Conservation (phyloP, 2,329 filamentous ascomycete species). For the Neodidymelliopsis sp. region DNA sequence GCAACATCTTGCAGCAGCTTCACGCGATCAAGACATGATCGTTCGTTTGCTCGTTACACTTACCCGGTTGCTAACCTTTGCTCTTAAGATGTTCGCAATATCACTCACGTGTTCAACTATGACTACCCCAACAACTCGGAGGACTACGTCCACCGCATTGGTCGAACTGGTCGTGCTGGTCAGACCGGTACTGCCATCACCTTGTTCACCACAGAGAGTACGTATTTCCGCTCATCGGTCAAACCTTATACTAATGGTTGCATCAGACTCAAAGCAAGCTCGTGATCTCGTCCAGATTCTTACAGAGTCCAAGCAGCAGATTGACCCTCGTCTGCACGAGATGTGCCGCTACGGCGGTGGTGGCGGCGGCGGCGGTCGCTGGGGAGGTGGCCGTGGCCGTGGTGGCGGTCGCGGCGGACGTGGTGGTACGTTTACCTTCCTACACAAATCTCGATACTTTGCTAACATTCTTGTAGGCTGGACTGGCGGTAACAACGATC, state of each 20-base stretch:
- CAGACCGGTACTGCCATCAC: constrained; percentile 96
- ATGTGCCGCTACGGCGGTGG: constrained; percentile 93
- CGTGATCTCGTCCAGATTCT: constrained; percentile 95
- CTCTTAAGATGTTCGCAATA: constrained; percentile 98
- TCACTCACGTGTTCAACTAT: constrained; percentile 99
- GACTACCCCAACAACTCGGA: constrained; percentile 95
- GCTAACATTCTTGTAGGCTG: constrained; percentile 40
- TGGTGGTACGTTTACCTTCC: constrained; percentile 51
- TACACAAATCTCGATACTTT: neutral
- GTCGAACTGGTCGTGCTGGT: constrained; percentile 76
- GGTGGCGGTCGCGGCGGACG: constrained; percentile 62
- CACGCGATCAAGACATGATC: constrained; percentile 66
- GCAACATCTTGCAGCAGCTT: constrained; percentile 62
- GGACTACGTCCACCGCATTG: constrained; percentile 74
- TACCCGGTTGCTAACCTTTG: constrained; percentile 76
- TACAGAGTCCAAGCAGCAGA: constrained; percentile 95
- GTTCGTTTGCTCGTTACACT: constrained; percentile 53
- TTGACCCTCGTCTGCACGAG: constrained; percentile 93
- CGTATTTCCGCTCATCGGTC: constrained; percentile 53
- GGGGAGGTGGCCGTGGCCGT: constrained; percentile 72
- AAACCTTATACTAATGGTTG: constrained; percentile 38
- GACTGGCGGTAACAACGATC: constrained; percentile 50
- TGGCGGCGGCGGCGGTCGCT: constrained; percentile 74
- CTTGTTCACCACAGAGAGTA: constrained; percentile 99
- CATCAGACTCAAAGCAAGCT: constrained; percentile 67